Evolutionary conservation across 225 moss, liverwort and hornwort species (phyloP), one percentile per base, ranked within the genome.

Genomic region (Straminergon stramineum): DNA sequence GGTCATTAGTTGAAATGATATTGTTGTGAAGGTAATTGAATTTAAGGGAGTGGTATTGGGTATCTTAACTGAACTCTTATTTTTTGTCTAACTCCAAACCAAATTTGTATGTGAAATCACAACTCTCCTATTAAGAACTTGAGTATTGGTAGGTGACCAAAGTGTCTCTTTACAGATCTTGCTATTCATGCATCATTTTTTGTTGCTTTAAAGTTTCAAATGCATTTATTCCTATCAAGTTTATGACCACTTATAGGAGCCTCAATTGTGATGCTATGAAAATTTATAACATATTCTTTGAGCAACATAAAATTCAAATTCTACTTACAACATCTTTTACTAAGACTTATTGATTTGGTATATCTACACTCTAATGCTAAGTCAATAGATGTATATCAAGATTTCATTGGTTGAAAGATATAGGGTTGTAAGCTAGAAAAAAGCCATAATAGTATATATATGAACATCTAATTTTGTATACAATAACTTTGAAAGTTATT

Each of bases 21-120:
- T 21, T 5, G 13, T 21, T 52, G 21, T 5, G 0, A 34, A 21
- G 3, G 5, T 21, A 52, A 52, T 34, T 34, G 3, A 52, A 53
- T 55, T 15, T 14, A 9, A 53, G 1, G 2, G 1, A 77, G 8
- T 53, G 17, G 15, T 35, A 8, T 0, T 14, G 0, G 8, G 1
- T 14, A 35, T 1, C 2, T 22, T 9, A 15, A 55, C 5, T 55
- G 8, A 22, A 35, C 3, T 14, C 9, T 15, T 55, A 4, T 16
- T 24, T 37, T 56, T 24, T 37, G 10, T 37, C 0, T 56, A 26
- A 56, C 0, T 16, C 6, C 24, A 37, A 37, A 15, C 2, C 24
- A 35, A 79, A 79, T 37, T 37, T 16, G 24, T 10, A 14, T 24
- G 16, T 79, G 24, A 37, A 35, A 53, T 35, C 3, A 15, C 4